phyloP scores from a whole-genome alignment of 345 rosid species.

The Citrus inodora region DNA sequence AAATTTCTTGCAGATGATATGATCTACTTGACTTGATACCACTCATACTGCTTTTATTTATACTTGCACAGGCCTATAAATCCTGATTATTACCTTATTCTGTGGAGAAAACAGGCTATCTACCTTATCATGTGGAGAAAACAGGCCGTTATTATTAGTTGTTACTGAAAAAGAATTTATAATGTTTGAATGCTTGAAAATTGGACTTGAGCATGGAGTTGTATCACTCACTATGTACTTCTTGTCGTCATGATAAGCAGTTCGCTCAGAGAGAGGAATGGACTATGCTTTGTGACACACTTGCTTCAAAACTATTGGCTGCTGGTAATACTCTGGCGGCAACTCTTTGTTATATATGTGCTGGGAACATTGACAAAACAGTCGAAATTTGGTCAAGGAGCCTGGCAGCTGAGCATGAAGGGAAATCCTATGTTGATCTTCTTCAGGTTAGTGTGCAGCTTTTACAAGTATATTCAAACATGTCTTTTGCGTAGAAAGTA shows the following conservation, averaged over 20 bases:
- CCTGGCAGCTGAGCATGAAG: slow-evolving; percentile 59
- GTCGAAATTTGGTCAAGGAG: slow-evolving; percentile 98
- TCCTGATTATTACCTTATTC: background rate
- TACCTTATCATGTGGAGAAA: background rate
- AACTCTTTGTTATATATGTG: slow-evolving; percentile 92
- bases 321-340: slow-evolving; percentile 85
- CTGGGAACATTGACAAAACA: slow-evolving; percentile 95
- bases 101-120: background rate
- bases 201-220: background rate
- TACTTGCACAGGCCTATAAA: background rate
- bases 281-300: slow-evolving; percentile 72
- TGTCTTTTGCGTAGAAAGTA: slow-evolving; percentile 7
- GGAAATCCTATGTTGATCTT: slow-evolving; percentile 80
- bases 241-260: slow-evolving; percentile 43
- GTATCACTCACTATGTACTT: background rate
- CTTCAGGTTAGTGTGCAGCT: slow-evolving; percentile 68
- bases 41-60: background rate
- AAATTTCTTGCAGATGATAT: background rate
- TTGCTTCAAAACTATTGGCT: slow-evolving; percentile 77
- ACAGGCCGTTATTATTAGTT: background rate
- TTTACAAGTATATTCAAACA: slow-evolving; percentile 5
- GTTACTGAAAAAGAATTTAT: background rate
- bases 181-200: background rate
- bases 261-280: slow-evolving; percentile 92
- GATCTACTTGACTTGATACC: background rate